Conservation (phyloP, 2,329 filamentous ascomycete species). For the Rutstroemia sp. region DNA sequence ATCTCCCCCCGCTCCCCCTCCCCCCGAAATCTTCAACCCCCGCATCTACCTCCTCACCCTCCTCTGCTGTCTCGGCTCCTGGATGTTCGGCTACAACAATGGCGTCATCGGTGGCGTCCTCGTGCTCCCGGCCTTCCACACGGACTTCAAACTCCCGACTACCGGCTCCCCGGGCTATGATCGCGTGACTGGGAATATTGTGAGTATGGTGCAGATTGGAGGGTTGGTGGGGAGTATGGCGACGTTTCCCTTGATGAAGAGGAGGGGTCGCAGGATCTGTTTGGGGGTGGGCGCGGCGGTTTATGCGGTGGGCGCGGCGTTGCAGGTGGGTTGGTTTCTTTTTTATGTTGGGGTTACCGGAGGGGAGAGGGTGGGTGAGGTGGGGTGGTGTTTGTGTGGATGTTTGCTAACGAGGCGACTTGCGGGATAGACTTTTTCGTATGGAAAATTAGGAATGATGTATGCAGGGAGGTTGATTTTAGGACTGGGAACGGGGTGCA, state of each 20-base stretch:
- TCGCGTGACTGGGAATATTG: conserved; percentile 21
- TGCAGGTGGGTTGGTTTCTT: conserved; percentile 15
- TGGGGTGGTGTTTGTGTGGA: neutral
- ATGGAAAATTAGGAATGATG: conserved; percentile 19
- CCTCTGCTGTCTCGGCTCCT: conserved; percentile 16
- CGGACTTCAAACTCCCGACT: conserved; percentile 19
- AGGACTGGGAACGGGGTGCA: conserved; percentile 19
- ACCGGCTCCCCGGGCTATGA: conserved; percentile 16
- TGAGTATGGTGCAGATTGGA: conserved; percentile 23
- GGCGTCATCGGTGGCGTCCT: conserved; percentile 22
- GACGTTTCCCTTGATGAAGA: conserved; percentile 18
- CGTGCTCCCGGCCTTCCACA: conserved; percentile 19
- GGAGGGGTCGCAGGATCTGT: conserved; percentile 14
- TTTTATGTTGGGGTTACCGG: neutral
- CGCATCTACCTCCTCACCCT: conserved; percentile 19
- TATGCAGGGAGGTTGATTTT: conserved; percentile 21
- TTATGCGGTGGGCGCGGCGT: conserved; percentile 14
- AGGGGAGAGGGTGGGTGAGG: neutral
- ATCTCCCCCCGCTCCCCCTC: conserved; percentile 16
- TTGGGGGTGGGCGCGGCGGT: conserved; percentile 10
- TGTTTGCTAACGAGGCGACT: neutral
- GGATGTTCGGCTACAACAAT: conserved; percentile 24
- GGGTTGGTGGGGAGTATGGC: conserved; percentile 18
- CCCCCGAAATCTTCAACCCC: conserved; percentile 18
- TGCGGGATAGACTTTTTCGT: conserved; percentile 15